phyloP scores from a whole-genome alignment of 2,329 filamentous ascomycete genomes.

The Pestalotiopsis sp. region DNA sequence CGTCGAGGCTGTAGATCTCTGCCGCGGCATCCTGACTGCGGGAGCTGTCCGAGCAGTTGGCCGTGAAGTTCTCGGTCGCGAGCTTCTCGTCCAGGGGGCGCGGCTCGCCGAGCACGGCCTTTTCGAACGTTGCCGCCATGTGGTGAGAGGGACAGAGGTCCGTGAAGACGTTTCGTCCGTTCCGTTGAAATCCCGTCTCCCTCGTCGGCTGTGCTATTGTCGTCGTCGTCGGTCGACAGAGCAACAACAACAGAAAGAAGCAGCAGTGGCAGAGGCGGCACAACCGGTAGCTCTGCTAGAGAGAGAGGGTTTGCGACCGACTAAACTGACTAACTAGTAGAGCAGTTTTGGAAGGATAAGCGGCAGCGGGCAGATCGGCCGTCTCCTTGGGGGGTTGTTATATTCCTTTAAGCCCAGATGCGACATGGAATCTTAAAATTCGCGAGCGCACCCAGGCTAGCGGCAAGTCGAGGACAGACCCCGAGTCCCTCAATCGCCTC shows the following conservation, averaged over 20 bases:
- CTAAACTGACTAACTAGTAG: not conserved
- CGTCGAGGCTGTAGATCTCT: slow-evolving; percentile 1
- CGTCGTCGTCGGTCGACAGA: not conserved
- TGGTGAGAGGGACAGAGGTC: not conserved
- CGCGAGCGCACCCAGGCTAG: not conserved
- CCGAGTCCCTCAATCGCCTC: not conserved
- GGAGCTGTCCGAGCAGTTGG: not conserved
- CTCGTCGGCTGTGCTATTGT: not conserved
- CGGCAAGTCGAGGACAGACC: not conserved
- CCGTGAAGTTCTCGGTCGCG: not conserved
- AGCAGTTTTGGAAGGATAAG: not conserved
- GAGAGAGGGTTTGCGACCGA: not conserved
- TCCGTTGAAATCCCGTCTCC: not conserved
- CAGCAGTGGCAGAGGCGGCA: not conserved
- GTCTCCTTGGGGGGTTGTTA: not conserved
- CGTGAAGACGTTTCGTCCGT: not conserved
- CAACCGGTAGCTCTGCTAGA: not conserved
- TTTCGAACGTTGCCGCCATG: slow-evolving; percentile 4
- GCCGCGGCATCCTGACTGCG: not conserved
- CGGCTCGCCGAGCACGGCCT: slow-evolving; percentile 2
- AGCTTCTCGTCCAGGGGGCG: slow-evolving; percentile 4
- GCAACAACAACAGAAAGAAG: not conserved
- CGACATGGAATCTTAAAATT: slow-evolving; percentile 2
- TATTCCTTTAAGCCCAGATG: not conserved
- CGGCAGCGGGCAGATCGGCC: not conserved